Evolutionary conservation across 495 filamentous ascomycete species (phyloP).

Genomic region (Astrothelium macrocarpum): DNA sequence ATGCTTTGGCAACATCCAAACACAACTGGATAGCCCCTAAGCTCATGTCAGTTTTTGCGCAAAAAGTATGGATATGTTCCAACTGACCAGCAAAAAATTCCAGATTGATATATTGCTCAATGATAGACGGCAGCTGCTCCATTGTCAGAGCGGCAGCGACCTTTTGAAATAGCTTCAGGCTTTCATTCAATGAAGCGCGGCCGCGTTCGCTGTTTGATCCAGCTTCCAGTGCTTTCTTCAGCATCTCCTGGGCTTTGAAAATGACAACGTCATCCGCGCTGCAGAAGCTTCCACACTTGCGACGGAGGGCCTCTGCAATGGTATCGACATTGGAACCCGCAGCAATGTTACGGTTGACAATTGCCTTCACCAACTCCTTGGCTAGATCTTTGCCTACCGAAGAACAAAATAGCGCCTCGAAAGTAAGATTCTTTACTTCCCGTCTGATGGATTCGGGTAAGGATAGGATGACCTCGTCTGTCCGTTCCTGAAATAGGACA

Average conservation of each 20-base stretch:
- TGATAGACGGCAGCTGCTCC: slow-evolving; percentile 68
- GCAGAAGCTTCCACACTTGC: slow-evolving; percentile 92
- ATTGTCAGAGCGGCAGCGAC: slow-evolving; percentile 72
- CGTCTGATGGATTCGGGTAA: slow-evolving; percentile 59
- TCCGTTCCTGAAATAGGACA: slow-evolving; percentile 84
- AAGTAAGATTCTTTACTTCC: slow-evolving; percentile 66
- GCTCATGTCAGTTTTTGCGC: slow-evolving; percentile 9
- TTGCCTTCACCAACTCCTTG: slow-evolving; percentile 92
- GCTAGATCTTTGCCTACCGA: slow-evolving; percentile 76
- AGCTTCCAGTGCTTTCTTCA: slow-evolving; percentile 76
- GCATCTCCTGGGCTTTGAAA: slow-evolving; percentile 92
- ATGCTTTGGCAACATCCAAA: slow-evolving; percentile 66
- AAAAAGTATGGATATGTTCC: too few species aligned
- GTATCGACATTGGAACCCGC: slow-evolving; percentile 95
- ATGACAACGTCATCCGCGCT: slow-evolving; percentile 92
- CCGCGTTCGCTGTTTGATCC: slow-evolving; percentile 62
- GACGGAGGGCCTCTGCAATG: slow-evolving; percentile 80
- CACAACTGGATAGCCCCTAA: slow-evolving; percentile 80
- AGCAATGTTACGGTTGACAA: slow-evolving; percentile 94
- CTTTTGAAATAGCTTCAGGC: slow-evolving; percentile 74
- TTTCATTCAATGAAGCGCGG: slow-evolving; percentile 79
- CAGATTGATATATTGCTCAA: slow-evolving; percentile 65
- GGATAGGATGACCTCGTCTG: slow-evolving; percentile 76
- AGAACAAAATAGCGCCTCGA: slow-evolving; percentile 74
- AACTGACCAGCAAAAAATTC: slow-evolving; percentile 68